Percentiles rank a stretch among this genome's conserved stretches.
Conservation (phyloP, 192 early-diverging fungal genomes). For the Neocallimastix lanati region DNA sequence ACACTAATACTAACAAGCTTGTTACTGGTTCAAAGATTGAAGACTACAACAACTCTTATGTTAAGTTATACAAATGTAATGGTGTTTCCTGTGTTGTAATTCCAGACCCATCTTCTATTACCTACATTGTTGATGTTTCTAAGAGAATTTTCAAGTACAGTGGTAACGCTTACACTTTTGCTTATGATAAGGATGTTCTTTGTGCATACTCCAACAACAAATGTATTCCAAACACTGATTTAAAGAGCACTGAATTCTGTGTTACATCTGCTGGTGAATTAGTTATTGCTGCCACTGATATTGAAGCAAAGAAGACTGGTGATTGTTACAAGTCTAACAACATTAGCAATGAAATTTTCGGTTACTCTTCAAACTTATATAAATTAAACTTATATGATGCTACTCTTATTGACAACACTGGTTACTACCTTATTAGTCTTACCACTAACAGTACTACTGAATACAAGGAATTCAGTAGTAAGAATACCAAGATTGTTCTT, state of each 20-base stretch:
- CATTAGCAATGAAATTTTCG: background rate
- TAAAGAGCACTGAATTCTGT: background rate
- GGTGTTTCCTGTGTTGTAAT: background rate
- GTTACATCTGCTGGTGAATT: background rate
- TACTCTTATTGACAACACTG: background rate
- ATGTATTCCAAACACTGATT: background rate
- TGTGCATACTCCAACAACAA: background rate
- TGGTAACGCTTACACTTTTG: background rate
- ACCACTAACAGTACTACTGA: background rate
- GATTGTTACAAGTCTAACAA: background rate
- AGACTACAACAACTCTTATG: background rate
- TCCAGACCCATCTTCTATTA: background rate
- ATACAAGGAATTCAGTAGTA: background rate
- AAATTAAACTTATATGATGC: background rate
- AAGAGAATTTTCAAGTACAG: background rate
- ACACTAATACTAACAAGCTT: background rate
- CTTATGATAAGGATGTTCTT: background rate
- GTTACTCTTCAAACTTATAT: background rate
- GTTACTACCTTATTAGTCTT: background rate
- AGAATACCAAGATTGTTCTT: background rate
- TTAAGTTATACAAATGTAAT: background rate
- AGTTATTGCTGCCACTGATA: background rate
- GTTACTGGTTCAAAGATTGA: background rate
- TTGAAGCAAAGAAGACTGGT: background rate
- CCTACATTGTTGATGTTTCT: background rate